A percentile compares a stretch with the other conserved stretches of the same genome.
phyloP scores from a whole-genome alignment of 1,284 basidiomycete genomes.

The Fereydounia khargensis region DNA sequence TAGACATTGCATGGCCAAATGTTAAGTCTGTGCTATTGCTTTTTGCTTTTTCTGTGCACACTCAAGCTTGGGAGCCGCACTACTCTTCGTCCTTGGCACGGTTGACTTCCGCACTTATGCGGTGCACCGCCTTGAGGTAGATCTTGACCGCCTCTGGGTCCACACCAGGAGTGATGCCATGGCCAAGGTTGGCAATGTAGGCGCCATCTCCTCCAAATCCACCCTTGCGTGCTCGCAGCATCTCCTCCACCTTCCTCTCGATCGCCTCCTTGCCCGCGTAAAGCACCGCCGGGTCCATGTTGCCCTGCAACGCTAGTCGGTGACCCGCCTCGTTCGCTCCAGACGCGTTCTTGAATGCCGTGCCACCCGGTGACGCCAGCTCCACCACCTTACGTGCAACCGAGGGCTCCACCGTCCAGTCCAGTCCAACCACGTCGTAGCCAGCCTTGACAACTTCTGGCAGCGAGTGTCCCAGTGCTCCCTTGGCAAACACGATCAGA shows the following conservation, averaged over 20 bases:
- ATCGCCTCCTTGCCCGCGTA: slow-evolving; percentile 79
- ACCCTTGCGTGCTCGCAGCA: slow-evolving; percentile 64
- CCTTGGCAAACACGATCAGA: slow-evolving; percentile 54
- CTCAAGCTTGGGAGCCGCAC: too few species aligned
- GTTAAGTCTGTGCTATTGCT: too few species aligned
- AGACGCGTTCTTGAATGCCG: slow-evolving; percentile 25
- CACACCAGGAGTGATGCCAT: slow-evolving; percentile 70
- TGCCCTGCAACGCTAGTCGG: slow-evolving; percentile 81
- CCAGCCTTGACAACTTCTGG: slow-evolving; percentile 50
- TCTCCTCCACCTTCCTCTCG: slow-evolving; percentile 77
- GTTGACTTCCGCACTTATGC: slow-evolving; percentile 45
- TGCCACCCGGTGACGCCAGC: slow-evolving; percentile 30
- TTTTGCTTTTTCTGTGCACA: too few species aligned
- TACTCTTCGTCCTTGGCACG: slow-evolving; percentile 32
- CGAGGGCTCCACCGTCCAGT: slow-evolving; percentile 52
- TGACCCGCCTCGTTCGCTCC: slow-evolving; percentile 49
- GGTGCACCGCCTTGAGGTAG: slow-evolving; percentile 52
- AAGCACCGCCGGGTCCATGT: slow-evolving; percentile 84
- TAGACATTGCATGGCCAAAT: too few species aligned
- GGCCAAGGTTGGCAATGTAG: slow-evolving; percentile 87
- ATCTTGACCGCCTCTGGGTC: slow-evolving; percentile 53
- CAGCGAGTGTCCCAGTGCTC: slow-evolving; percentile 52
- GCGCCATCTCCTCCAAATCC: slow-evolving; percentile 67
- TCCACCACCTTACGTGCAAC: slow-evolving; percentile 49
- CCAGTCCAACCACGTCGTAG: slow-evolving; percentile 55